phyloP scores from a whole-genome alignment of 202 grass and related monocot species.

The Zizania palustris region DNA sequence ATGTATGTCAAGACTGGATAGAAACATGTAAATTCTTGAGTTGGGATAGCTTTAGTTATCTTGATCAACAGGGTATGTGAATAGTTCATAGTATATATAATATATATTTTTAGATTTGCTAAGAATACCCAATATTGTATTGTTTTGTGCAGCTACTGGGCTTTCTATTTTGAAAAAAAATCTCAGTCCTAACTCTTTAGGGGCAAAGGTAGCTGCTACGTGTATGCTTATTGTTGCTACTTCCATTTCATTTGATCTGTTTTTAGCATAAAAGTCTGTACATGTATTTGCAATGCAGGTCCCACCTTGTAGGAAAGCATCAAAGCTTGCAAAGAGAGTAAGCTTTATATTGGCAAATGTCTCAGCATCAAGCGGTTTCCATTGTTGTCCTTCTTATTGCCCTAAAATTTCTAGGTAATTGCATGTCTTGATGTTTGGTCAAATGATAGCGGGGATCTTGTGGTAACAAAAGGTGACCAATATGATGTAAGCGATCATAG shows the following conservation, averaged over 20 bases:
- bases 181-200: slow-evolving; percentile 64
- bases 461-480: slow-evolving; percentile 97
- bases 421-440: slow-evolving; percentile 97
- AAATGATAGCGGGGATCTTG: slow-evolving; percentile 97
- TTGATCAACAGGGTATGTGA: neutral
- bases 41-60: slow-evolving; percentile 24
- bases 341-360: slow-evolving; percentile 28
- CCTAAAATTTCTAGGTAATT: slow-evolving; percentile 67
- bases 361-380: neutral
- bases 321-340: slow-evolving; percentile 97
- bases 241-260: slow-evolving; percentile 33
- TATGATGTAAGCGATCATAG: slow-evolving; percentile 95
- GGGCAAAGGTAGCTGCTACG: slow-evolving; percentile 58
- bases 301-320: slow-evolving; percentile 70
- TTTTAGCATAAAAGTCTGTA: slow-evolving; percentile 15
- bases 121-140: neutral
- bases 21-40: slow-evolving; percentile 6
- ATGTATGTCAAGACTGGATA: slow-evolving; percentile 3
- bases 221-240: slow-evolving; percentile 20
- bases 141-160: slow-evolving; percentile 65
- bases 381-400: slow-evolving; percentile 25
- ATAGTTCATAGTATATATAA: neutral
- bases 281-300: slow-evolving; percentile 49
- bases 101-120: slow-evolving; percentile 10
- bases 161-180: slow-evolving; percentile 82